Conservation (phyloP, 2,329 filamentous ascomycete species). For the Orbilia brochopaga region DNA sequence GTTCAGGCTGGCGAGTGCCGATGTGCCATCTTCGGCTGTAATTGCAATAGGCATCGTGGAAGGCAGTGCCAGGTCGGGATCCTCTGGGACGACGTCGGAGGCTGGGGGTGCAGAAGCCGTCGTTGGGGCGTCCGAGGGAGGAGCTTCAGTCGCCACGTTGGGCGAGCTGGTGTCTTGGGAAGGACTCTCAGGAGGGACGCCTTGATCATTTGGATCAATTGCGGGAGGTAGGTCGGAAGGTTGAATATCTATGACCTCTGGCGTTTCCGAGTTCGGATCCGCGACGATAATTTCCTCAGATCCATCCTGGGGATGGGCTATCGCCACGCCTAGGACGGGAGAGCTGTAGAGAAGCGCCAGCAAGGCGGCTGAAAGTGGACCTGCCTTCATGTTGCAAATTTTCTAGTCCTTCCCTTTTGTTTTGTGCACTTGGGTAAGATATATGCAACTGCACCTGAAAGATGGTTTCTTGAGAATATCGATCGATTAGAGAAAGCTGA, state of each 20-base stretch:
- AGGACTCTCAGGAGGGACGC: not conserved
- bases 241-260: constrained; percentile 1
- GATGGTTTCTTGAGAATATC: not conserved
- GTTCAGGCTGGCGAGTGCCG: not conserved
- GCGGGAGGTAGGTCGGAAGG: not conserved
- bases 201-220: not conserved
- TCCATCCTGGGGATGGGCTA: constrained; percentile 23
- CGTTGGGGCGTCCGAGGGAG: not conserved
- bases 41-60: not conserved
- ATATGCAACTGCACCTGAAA: not conserved
- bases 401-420: not conserved
- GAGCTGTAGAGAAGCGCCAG: constrained; percentile 34
- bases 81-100: not conserved
- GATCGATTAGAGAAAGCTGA: not conserved
- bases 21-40: not conserved
- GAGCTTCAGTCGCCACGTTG: too few relatives aligned
- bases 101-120: not conserved
- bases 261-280: not conserved
- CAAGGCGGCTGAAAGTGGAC: constrained; percentile 9
- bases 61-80: not conserved
- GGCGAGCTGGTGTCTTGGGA: too few relatives aligned
- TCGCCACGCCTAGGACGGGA: constrained; percentile 20
- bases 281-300: not conserved
- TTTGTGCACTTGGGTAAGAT: not conserved
- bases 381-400: constrained; percentile 12